Percentiles rank a stretch among this genome's conserved stretches.
Conservation (phyloP, 163 green algal genomes). For the Coccomyxa subellipsoidea region DNA sequence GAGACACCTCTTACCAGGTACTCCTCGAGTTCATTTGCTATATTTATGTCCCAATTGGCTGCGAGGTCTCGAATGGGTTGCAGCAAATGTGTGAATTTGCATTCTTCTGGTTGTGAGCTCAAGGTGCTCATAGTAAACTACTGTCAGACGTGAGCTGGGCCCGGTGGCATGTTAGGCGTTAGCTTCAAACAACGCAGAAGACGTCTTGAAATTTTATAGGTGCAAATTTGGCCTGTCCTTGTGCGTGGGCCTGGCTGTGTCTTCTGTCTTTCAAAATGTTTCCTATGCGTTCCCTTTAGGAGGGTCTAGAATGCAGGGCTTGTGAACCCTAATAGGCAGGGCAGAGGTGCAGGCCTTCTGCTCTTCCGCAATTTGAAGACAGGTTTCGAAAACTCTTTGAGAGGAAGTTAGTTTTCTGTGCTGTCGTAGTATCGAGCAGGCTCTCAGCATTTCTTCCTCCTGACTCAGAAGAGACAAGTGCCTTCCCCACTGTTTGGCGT, state of each 20-base stretch:
- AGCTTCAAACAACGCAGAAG: background rate
- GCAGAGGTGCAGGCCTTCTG: no score
- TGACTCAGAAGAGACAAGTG: background rate
- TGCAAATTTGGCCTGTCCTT: background rate
- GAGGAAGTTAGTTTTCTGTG: background rate
- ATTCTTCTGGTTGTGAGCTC: slow-evolving; percentile 22
- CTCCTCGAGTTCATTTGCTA: slow-evolving; percentile 83
- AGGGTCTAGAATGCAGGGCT: no score
- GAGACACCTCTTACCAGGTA: slow-evolving; percentile 57
- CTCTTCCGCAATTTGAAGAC: background rate
- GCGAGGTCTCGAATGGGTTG: slow-evolving; percentile 82
- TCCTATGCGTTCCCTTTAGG: background rate
- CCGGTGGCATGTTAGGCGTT: background rate
- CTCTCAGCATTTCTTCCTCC: background rate
- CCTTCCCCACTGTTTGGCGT: background rate
- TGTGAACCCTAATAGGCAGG: no score
- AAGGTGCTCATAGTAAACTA: background rate
- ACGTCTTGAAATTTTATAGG: no score
- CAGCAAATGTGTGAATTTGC: slow-evolving; percentile 65
- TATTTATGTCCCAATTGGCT: slow-evolving; percentile 84
- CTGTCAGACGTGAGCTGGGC: background rate
- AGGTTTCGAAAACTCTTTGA: background rate
- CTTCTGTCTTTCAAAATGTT: background rate
- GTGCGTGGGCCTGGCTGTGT: background rate
- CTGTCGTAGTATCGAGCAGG: no score